Evolutionary conservation across 208 protist species (phyloP), one percentile per base, ranked within the genome.

Genomic region (Blechomonas ayalai): DNA sequence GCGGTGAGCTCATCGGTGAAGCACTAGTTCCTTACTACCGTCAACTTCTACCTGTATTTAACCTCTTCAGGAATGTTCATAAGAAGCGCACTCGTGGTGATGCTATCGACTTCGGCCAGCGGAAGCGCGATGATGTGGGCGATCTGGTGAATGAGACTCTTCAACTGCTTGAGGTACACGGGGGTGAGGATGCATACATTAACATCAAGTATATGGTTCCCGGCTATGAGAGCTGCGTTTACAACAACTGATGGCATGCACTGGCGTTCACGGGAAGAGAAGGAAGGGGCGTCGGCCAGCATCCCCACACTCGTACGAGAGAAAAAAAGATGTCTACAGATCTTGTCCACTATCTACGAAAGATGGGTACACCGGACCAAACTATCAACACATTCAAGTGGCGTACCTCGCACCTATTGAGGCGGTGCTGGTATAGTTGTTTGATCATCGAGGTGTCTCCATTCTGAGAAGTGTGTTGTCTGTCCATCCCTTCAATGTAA

Each of bases 1-100:
- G 85, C 34, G 92, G 82, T 12, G 92, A 98, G 41, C 78, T 97
- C 40, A 96, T 99, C 54, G 97, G 97, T 38, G 91, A 98, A 60
- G 96, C 96, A 3, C 85, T 99, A n/a, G 97, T 99, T 25, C 97
- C 97, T 6, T 99, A 98, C 82, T 99, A 99, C 67, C 60, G 97
- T n/a, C 97, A 99, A 62, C 98, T 99, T 52, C 88, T 99, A 12
- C 98, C 98, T 23, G 83, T 99, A 35, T 92, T 99, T 48, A 99
- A 99, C 73, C 79, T 99, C 1, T 99, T 99, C 77, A 98, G 97
- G 69, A 92, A 72, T 37, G 70, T 83, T 27, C 97, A 99, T 65
- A 85, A 86, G 66, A 80, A 77, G 28, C 60, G 72, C 16, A 82
- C 75, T 38, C 48, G 79, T 40, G 93, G 95, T 8, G 98, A 99